These are phyloP conservation scores for Cicer bijugum DNA, from an alignment of 306 rosid species.

Conservation along the genomic window DNA sequence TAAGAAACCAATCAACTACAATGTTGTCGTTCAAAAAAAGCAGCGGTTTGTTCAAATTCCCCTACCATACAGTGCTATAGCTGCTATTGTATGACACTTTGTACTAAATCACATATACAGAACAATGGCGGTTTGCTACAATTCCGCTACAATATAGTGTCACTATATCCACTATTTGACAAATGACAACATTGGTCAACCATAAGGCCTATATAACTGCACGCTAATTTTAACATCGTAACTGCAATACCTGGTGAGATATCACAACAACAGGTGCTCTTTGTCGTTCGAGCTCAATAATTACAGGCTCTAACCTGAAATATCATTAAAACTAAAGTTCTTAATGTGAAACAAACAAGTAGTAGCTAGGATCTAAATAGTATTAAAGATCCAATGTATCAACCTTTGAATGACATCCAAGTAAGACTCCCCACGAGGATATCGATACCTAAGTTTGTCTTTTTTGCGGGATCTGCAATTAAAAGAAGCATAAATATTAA, in stretches of 20 bases:
- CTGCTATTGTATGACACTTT: no score
- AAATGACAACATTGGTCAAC: neutral
- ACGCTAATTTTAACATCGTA: slow-evolving; percentile 11
- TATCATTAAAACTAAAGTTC: slow-evolving; percentile 9
- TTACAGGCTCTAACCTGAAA: slow-evolving; percentile 97
- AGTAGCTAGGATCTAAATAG: slow-evolving; percentile 27
- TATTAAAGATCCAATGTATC: slow-evolving; percentile 35
- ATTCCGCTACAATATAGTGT: no score
- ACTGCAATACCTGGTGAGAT: slow-evolving; percentile 80
- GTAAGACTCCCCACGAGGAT: slow-evolving; percentile 99
- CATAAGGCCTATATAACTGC: neutral
- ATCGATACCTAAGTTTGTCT: slow-evolving; percentile 91
- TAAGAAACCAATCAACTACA: neutral
- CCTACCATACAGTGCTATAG: no score
- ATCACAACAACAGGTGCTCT: slow-evolving; percentile 94
- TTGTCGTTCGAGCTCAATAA: slow-evolving; percentile 96
- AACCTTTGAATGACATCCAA: slow-evolving; percentile 97
- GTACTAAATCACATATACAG: no score
- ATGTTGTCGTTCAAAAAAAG: no score
- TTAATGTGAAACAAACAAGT: slow-evolving; percentile 16
- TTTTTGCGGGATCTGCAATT: slow-evolving; percentile 76
- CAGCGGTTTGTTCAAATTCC: no score
- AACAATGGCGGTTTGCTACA: no score
- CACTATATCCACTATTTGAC: no score
- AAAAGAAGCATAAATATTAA: slow-evolving; percentile 4